Evolutionary conservation across 352 stramenopile species (phyloP).

Genomic region (Globisporangium heterothallicum): DNA sequence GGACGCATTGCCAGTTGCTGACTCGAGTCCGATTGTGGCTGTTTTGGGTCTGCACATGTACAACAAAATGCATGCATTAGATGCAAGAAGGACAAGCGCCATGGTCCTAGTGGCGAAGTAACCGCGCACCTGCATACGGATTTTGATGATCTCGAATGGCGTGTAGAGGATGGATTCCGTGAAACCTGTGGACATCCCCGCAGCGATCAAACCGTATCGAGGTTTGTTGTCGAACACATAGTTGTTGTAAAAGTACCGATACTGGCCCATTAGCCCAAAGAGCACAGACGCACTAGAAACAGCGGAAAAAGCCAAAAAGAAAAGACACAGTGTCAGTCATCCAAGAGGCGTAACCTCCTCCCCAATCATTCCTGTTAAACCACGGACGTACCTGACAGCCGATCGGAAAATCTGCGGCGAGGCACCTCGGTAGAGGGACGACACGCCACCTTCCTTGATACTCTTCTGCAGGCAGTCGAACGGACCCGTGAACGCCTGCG

Average conservation of each 20-base stretch:
- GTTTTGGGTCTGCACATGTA: conserved; percentile 41
- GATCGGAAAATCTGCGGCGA: conserved; percentile 68
- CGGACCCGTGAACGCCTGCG: conserved; percentile 28
- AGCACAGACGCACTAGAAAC: conserved; percentile 43
- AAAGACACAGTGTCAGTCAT: conserved; percentile 2
- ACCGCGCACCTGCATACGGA: conserved; percentile 57
- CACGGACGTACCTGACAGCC: conserved; percentile 43
- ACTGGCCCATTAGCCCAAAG: conserved; percentile 73
- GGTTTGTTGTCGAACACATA: conserved; percentile 50
- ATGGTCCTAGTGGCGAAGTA: neutral
- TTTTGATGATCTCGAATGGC: conserved; percentile 71
- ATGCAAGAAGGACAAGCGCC: neutral
- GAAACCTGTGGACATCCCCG: conserved; percentile 52
- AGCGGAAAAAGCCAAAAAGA: neutral
- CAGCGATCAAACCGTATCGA: conserved; percentile 41
- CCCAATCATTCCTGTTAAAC: neutral
- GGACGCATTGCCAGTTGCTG: conserved; percentile 72
- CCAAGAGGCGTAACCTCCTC: no score
- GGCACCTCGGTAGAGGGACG: conserved; percentile 58
- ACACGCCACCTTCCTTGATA: conserved; percentile 40
- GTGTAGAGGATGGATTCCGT: conserved; percentile 65
- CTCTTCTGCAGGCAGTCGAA: conserved; percentile 57
- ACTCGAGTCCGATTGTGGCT: conserved; percentile 40
- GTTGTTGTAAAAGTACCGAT: conserved; percentile 66
- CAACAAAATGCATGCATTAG: neutral